Base-by-base conservation (phyloP, 169 alveolate species). In the Eimeria mitis region DNA sequence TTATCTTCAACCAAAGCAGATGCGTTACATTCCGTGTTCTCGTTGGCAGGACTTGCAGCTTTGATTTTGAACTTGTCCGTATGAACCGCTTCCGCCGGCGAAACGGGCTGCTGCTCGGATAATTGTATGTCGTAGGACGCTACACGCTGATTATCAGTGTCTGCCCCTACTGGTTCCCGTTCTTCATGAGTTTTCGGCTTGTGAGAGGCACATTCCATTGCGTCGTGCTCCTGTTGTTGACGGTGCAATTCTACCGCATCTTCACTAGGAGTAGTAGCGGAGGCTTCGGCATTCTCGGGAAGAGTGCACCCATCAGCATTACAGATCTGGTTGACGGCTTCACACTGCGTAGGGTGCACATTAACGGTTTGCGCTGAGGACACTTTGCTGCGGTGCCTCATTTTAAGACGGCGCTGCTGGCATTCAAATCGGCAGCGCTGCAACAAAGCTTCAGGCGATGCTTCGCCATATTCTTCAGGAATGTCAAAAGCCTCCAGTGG, bases 401-500 rank as follows among this genome's bases (percentile, higher is more conserved):
- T 44, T 65, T 87, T 7, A 65, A 28, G 94, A 28, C 94, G 61
- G 8, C 79, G 83, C 81, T 42, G 59, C 83, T 65, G 94, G 83
- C 94, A 65, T 44, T 87, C 94, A 23, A 75, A 44, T 68, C 83
- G 94, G 68, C 94, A 87, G 63, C 94, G 94, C 52, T 87, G 70
- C 63, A 87, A 37, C 34, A 87, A 44, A 42, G 83, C 81, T 65
- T 87, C 83, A 40, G 94, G 94, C 11, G 68, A 87, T 31, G 83
- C 65, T 56, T 87, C 94, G 63, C 94, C 94, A 42, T 87, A 87
- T 14, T 87, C 94, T 87, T 87, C 94, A 25, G 94, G 94, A 28
- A 87, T 61, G 83, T 87, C 94, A 65, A 87, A 87, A 11, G 79
- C 94, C 47, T 87, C 94, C 61, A 87, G 81, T 6, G 94, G 94